Percentiles rank a stretch among this genome's conserved stretches.
Evolutionary conservation across 2,329 filamentous ascomycete species (phyloP).

Genomic region (Cercospora citrullina): DNA sequence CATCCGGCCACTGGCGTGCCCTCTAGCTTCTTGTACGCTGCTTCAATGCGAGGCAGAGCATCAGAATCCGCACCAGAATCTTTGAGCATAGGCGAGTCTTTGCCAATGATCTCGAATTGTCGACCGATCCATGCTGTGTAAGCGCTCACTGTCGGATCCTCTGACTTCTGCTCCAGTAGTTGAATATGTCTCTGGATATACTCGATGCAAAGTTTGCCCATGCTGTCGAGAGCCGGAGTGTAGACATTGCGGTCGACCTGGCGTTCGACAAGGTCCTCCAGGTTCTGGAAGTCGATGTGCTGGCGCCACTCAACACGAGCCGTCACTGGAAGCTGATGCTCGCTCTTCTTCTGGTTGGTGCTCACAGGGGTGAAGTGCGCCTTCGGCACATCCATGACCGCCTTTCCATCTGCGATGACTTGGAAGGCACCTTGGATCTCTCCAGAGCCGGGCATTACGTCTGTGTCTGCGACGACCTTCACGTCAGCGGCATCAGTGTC

Average conservation of each 20-base stretch:
- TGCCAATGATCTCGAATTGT: neutral
- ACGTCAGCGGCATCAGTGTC: neutral
- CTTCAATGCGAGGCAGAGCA: neutral
- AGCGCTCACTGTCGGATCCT: neutral
- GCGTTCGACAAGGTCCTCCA: neutral
- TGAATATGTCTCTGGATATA: neutral
- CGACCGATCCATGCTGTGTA: neutral
- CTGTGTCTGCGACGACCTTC: neutral
- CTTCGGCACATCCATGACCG: neutral
- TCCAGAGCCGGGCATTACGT: neutral
- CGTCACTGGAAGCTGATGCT: neutral
- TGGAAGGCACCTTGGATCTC: neutral
- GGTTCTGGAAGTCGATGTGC: neutral
- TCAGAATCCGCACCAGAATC: neutral
- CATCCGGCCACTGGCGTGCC: neutral
- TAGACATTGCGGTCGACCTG: neutral
- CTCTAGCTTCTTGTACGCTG: neutral
- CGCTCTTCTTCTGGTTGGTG: neutral
- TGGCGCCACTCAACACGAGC: conserved; percentile 3
- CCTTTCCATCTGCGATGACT: neutral
- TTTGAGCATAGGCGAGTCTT: neutral
- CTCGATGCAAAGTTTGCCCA: neutral
- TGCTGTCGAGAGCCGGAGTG: neutral
- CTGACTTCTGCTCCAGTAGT: neutral
- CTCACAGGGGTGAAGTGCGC: neutral